Base-by-base conservation (phyloP, 768 basidiomycete species). In the Dentipellis fragilis region DNA sequence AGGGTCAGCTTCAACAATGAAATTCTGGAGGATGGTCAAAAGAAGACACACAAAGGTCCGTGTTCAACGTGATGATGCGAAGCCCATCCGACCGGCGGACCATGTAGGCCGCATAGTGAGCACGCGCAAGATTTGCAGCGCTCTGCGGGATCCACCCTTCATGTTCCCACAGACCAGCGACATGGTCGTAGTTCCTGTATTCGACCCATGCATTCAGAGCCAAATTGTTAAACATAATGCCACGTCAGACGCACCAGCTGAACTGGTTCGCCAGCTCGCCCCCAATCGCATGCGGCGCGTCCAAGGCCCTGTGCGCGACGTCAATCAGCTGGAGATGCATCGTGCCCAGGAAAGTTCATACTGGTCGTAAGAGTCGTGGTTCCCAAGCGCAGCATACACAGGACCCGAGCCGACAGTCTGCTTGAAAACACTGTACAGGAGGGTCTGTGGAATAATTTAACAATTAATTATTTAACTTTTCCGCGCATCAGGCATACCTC, bases 321-420 rank as follows among this genome's bases (percentile, higher is more conserved):
- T 48, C 5, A 21, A 39, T 12, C 3, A 29, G 29, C 6, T 29
- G 3, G 6, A 29, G 3, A 29, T 29, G 29, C 29, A 29, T 29
- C 6, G 29, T 29, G 3, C 6, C 29, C 6, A 29, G 29, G 29
- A 29, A 3, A 29, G 29, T 29, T 6, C 78, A 34, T 58, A 85
- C 81, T 80, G 75, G 60, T 83, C 81, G 65, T 83, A 86, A 42
- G 75, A 82, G 64, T 90, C 87, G 62, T 90, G 87, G 65, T 90
- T 90, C 9, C 87, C 87, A 9, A 89, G 70, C 0, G 83, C 79
- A 29, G 84, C 80, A 59, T 89, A 90, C 2, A 89, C 77, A n/a
- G 87, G 85, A 0, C 85, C 84, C 12, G 77, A 72, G 14, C 80
- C 80, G 34, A 89, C 73, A 61, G 74, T 73, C 14, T 72, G 72